Evolutionary conservation across 169 alveolate species (phyloP).

Genomic region (Eimeria acervulina): DNA sequence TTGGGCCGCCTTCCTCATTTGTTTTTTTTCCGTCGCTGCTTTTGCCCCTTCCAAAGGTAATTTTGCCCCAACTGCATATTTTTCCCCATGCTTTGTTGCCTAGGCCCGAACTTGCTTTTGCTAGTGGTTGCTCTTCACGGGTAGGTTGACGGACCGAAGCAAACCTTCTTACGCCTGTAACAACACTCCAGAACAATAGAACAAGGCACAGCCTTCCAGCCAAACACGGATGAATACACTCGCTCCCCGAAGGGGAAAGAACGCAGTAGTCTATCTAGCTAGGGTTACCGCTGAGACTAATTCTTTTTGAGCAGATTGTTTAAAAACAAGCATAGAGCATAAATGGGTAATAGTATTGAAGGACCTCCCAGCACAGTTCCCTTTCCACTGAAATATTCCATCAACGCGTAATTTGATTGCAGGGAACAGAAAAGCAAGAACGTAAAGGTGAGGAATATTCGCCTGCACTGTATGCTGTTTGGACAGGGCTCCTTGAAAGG

Average conservation of each 20-base stretch:
- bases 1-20: not conserved
- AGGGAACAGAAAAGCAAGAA: not conserved
- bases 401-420: not conserved
- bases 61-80: constrained; percentile 48
- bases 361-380: not conserved
- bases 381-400: not conserved
- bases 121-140: constrained; percentile 18
- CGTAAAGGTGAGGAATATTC: not conserved
- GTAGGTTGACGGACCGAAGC: constrained; percentile 38
- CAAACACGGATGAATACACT: not conserved
- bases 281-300: not conserved
- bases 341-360: not conserved
- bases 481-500: too few species aligned
- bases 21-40: not conserved
- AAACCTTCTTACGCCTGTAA: constrained; percentile 16
- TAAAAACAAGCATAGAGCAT: not conserved
- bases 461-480: not conserved
- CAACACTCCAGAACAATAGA: not conserved
- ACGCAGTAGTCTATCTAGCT: not conserved
- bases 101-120: not conserved
- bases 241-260: not conserved
- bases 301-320: not conserved
- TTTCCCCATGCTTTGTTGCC: constrained; percentile 33
- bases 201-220: not conserved
- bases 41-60: not conserved